Conservation (phyloP, 371 early-diverging fungal species). For the Aphelidium insulamus region DNA sequence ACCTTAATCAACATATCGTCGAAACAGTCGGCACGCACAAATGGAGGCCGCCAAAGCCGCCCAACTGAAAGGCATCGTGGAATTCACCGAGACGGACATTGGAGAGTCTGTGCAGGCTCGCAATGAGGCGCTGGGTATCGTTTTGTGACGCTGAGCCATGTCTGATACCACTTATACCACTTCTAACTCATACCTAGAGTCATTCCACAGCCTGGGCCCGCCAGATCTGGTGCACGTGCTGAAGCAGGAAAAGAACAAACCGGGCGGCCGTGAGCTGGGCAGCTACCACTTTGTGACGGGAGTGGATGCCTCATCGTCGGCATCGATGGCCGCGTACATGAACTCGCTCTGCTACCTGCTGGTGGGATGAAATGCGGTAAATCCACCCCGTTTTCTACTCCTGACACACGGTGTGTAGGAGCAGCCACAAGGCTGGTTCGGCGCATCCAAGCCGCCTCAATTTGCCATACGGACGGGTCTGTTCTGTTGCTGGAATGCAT, state of each 20-base stretch:
- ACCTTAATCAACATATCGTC: no score
- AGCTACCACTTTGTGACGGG: constrained; percentile 82
- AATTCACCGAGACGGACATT: constrained; percentile 74
- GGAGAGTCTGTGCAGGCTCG: constrained; percentile 65
- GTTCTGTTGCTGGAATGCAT: constrained; percentile 90
- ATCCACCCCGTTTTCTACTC: no score
- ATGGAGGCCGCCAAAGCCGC: no score
- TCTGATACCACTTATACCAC: not conserved
- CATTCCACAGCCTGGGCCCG: constrained; percentile 81
- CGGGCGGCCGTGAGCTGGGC: no score
- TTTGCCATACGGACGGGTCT: no score
- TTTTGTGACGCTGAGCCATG: constrained; percentile 1
- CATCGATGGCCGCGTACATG: constrained; percentile 77
- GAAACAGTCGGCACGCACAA: no score
- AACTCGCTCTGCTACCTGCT: constrained; percentile 82
- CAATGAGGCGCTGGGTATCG: constrained; percentile 66
- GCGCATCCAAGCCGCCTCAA: no score
- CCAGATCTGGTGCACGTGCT: constrained; percentile 89
- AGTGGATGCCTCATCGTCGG: constrained; percentile 81
- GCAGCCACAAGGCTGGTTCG: no score
- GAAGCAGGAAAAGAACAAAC: no score
- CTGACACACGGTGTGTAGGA: no score
- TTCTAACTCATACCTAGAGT: constrained; percentile 17
- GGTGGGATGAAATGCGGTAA: no score
- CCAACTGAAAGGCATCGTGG: constrained; percentile 62